Evolutionary conservation across 352 stramenopile genomes (phyloP).

Genomic region (Phytophthora idaei): DNA sequence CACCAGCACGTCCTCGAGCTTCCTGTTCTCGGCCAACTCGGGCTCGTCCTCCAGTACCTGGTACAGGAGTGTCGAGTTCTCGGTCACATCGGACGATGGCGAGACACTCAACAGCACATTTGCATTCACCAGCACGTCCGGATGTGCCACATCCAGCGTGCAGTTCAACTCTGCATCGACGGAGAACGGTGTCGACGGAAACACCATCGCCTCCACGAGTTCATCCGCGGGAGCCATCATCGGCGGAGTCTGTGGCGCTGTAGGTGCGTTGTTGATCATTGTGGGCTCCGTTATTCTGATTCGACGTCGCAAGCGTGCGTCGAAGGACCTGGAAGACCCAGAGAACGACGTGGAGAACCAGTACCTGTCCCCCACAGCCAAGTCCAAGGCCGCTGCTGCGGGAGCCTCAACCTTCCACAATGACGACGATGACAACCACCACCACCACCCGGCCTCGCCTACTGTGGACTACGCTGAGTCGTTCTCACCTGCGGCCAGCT

Average conservation of each 20-base stretch:
- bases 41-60: slow-evolving; percentile 49
- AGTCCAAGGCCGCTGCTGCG: slow-evolving; percentile 42
- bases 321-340: slow-evolving; percentile 38
- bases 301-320: slow-evolving; percentile 56
- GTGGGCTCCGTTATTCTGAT: slow-evolving; percentile 71
- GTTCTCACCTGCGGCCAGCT: slow-evolving; percentile 46
- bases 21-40: slow-evolving; percentile 65
- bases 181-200: slow-evolving; percentile 45
- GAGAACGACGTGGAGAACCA: slow-evolving; percentile 60
- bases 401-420: slow-evolving; percentile 34
- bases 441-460: slow-evolving; percentile 43
- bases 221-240: slow-evolving; percentile 44
- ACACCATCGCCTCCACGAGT: slow-evolving; percentile 14
- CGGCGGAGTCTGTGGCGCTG: slow-evolving; percentile 40
- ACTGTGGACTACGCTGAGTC: slow-evolving; percentile 61
- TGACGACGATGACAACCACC: slow-evolving; percentile 22
- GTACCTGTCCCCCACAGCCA: slow-evolving; percentile 61
- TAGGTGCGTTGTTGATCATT: slow-evolving; percentile 66
- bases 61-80: slow-evolving; percentile 70
- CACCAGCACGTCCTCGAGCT: slow-evolving; percentile 57
- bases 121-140: slow-evolving; percentile 54
- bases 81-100: slow-evolving; percentile 56
- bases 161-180: slow-evolving; percentile 75
- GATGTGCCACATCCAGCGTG: slow-evolving; percentile 64
- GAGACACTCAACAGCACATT: slow-evolving; percentile 66